These are phyloP conservation scores for Tulasnella sp. DNA, from an alignment of 768 basidiomycete species.

Conservation along the genomic window DNA sequence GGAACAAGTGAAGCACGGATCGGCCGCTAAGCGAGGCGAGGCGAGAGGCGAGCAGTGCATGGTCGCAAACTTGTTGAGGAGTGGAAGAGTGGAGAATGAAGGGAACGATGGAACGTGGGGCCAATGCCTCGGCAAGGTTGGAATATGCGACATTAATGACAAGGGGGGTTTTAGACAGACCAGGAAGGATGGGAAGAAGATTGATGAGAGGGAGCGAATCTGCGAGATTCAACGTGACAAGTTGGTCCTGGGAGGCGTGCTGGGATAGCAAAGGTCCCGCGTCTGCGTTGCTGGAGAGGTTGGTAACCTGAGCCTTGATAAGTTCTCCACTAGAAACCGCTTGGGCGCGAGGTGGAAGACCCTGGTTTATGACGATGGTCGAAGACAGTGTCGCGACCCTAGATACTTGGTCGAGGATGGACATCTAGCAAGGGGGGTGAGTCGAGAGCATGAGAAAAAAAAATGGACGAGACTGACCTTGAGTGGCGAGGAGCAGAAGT, in stretches of 20 bases:
- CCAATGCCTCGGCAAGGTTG: constrained; percentile 63
- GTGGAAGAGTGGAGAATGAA: constrained; percentile 77
- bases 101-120: constrained; percentile 73
- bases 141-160: constrained; percentile 73
- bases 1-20: constrained; percentile 81
- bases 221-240: constrained; percentile 52
- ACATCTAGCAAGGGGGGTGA: background rate
- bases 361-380: constrained; percentile 17
- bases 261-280: constrained; percentile 8
- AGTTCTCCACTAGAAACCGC: background rate
- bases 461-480: background rate
- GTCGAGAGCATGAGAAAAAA: background rate
- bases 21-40: constrained; percentile 66
- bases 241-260: background rate
- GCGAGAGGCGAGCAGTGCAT: constrained; percentile 80
- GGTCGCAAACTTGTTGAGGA: constrained; percentile 80
- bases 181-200: constrained; percentile 65
- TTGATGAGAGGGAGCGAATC: constrained; percentile 52
- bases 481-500: background rate
- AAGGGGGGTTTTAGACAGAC: constrained; percentile 60
- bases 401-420: constrained; percentile 10
- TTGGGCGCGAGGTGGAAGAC: background rate
- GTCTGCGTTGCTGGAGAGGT: constrained; percentile 17
- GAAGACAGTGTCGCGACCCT: constrained; percentile 17
- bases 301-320: constrained; percentile 13